Evolutionary conservation across 169 alveolate species (phyloP).

Genomic region (Eimeria sp.): DNA sequence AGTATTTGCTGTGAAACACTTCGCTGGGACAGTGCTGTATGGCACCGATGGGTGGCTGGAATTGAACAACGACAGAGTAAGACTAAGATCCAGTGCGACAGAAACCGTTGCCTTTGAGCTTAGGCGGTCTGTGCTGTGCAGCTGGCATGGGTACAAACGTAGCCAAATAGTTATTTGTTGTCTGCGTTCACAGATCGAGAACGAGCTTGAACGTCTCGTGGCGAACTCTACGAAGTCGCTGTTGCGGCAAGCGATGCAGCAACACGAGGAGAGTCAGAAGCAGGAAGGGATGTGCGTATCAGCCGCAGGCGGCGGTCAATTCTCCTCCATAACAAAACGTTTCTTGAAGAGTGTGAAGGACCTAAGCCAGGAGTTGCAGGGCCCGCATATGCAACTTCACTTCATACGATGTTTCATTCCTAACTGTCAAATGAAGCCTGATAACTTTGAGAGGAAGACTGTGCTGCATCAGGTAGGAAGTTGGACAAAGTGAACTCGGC

Average conservation of each 20-base stretch:
- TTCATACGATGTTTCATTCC: constrained; percentile 75
- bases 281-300: neutral
- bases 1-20: constrained; percentile 51
- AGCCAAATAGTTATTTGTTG: no score
- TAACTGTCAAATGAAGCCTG: constrained; percentile 32
- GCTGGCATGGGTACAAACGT: neutral
- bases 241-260: neutral
- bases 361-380: constrained; percentile 32
- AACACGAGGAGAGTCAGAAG: constrained; percentile 21
- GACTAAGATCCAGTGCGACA: no score
- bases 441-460: neutral
- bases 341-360: constrained; percentile 35
- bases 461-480: constrained; percentile 46
- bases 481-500: neutral
- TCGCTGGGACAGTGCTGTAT: constrained; percentile 55
- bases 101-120: no score
- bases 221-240: constrained; percentile 17
- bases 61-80: constrained; percentile 51
- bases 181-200: neutral
- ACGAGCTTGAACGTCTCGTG: constrained; percentile 8
- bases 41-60: constrained; percentile 68
- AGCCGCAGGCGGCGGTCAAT: constrained; percentile 32
- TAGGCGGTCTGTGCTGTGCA: neutral
- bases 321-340: constrained; percentile 21
- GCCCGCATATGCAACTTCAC: constrained; percentile 60